phyloP scores from a whole-genome alignment of 345 rosid species.

The Tarenaya hassleriana region DNA sequence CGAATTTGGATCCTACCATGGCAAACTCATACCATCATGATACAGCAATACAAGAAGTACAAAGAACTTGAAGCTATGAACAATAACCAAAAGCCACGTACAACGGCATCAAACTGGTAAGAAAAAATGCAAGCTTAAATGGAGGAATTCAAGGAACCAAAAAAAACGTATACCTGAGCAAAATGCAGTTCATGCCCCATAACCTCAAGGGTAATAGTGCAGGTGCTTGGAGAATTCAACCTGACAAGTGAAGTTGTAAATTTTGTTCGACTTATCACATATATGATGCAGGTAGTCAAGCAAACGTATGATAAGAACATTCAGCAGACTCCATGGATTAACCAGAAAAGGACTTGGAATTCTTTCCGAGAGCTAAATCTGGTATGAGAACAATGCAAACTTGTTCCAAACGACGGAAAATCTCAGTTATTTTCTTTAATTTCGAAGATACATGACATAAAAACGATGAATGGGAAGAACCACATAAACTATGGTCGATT shows the following conservation, averaged over 20 bases:
- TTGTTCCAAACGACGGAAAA: too few relatives aligned
- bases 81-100: neutral
- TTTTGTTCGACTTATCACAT: conserved; percentile 4
- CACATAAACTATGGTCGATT: too few relatives aligned
- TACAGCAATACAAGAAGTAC: conserved; percentile 14
- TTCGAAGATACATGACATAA: too few relatives aligned
- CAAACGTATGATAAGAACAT: neutral
- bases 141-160: conserved; percentile 4
- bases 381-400: too few relatives aligned
- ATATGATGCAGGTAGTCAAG: neutral
- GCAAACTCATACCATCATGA: conserved; percentile 6
- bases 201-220: conserved; percentile 54
- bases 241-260: conserved; percentile 26
- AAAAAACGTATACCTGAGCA: conserved; percentile 51
- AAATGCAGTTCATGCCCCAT: conserved; percentile 71
- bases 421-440: too few relatives aligned
- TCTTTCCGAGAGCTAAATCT: too few relatives aligned
- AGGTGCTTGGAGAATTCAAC: conserved; percentile 79
- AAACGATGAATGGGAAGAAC: too few relatives aligned
- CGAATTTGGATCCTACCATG: conserved; percentile 86
- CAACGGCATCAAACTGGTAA: neutral
- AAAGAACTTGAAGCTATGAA: conserved; percentile 7
- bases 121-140: neutral
- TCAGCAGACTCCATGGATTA: conserved; percentile 13
- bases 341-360: conserved; percentile 15